These are phyloP conservation scores for Cryptosporidium ubiquitum DNA, from an alignment of 169 alveolate genomes.

Conservation along the genomic window DNA sequence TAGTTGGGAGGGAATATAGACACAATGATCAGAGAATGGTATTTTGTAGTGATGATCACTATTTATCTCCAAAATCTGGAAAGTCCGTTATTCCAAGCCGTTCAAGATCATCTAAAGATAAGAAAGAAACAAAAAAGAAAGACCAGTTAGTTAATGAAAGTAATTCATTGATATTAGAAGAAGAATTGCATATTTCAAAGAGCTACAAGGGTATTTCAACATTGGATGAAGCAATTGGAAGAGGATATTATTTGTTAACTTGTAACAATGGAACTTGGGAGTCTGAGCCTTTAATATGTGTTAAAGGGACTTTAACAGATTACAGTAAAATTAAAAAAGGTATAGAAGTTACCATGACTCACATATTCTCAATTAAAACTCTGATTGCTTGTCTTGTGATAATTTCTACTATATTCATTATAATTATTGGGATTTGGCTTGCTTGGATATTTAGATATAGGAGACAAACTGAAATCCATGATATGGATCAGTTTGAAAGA, in stretches of 20 bases:
- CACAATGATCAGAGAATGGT: constrained; percentile 63
- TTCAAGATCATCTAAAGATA: background rate
- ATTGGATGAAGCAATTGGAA: constrained; percentile 10
- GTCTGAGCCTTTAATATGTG: constrained; percentile 68
- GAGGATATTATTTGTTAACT: constrained; percentile 22
- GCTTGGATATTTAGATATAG: constrained; percentile 50
- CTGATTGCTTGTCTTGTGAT: constrained; percentile 32
- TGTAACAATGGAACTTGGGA: constrained; percentile 72
- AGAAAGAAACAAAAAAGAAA: background rate
- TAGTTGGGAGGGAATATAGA: constrained; percentile 53
- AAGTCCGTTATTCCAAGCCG: background rate
- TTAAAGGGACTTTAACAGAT: constrained; percentile 65
- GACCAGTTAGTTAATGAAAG: background rate
- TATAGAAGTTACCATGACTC: constrained; percentile 60
- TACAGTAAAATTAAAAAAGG: constrained; percentile 53
- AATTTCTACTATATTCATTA: background rate
- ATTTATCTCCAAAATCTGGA: constrained; percentile 63
- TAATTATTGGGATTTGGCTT: constrained; percentile 25
- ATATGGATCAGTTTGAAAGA: constrained; percentile 45
- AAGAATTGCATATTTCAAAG: background rate
- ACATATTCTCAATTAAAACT: constrained; percentile 46
- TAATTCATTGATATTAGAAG: background rate
- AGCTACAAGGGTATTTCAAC: background rate
- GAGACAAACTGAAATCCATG: constrained; percentile 46
- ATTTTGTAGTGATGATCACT: constrained; percentile 42